Evolutionary conservation across 768 basidiomycete genomes (phyloP).

Genomic region (Lactarius deliciosus): DNA sequence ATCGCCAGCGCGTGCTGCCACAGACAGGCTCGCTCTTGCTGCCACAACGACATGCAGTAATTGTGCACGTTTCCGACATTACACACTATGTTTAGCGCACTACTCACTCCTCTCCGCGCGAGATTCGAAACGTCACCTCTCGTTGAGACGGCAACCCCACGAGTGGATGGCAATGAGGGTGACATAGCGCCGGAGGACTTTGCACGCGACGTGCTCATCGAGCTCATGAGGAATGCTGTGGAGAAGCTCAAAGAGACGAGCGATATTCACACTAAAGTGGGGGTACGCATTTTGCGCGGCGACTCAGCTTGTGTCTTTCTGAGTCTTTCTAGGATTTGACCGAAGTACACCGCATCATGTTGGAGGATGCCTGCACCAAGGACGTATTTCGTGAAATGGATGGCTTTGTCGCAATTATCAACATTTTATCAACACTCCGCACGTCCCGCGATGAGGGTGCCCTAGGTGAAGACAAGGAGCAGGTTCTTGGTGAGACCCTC

Average conservation of each 20-base stretch:
- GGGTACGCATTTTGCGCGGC: constrained; percentile 44
- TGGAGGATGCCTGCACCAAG: constrained; percentile 62
- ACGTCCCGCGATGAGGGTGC: constrained; percentile 36
- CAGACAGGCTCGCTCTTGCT: background rate
- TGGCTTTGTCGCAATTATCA: constrained; percentile 75
- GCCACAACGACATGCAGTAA: constrained; percentile 20
- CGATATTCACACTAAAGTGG: constrained; percentile 45
- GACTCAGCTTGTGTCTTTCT: constrained; percentile 2
- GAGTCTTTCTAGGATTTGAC: constrained; percentile 49
- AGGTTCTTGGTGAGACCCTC: constrained; percentile 41
- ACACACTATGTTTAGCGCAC: constrained; percentile 36
- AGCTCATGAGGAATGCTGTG: constrained; percentile 67
- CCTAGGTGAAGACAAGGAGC: constrained; percentile 42
- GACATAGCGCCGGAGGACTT: constrained; percentile 63
- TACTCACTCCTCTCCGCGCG: constrained; percentile 39
- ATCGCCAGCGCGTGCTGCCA: background rate
- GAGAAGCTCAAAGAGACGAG: constrained; percentile 66
- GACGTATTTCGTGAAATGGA: constrained; percentile 80
- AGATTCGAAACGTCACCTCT: constrained; percentile 34
- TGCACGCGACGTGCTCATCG: constrained; percentile 67
- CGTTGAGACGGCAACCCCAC: constrained; percentile 16
- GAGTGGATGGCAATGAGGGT: constrained; percentile 34
- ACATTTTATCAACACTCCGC: constrained; percentile 61
- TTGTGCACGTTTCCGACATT: background rate
- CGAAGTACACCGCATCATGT: constrained; percentile 68